Evolutionary conservation across 441 rosid genomes (phyloP), one percentile per base, ranked within the genome.

Genomic region (Erodium trifolium): DNA sequence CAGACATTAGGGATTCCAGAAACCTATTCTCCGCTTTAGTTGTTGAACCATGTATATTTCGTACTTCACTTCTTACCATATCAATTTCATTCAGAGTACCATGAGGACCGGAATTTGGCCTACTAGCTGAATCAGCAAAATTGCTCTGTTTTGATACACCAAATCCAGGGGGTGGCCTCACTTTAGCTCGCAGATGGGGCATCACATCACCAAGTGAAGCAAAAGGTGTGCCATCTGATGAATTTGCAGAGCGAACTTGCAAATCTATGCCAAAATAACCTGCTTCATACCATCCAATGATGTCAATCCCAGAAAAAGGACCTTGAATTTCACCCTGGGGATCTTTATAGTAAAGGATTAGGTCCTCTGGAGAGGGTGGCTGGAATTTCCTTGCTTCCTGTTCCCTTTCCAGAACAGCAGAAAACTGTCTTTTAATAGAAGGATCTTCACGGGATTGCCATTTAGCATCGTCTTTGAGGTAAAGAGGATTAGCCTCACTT

Each of bases 231-330:
- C 89, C 99, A 63, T 75, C 84, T 51, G 97, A 80, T 68, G 93
- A 90, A 86, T 60, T 84, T 31, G 84, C 89, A 69, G 69, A 80
- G 69, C 86, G 86, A 74, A 95, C 99, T 69, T 71, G 87, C 84
- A 95, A 83, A 78, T 95, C 97, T 78, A 95, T 89, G 73, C 98
- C 94, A 79, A 95, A 95, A 80, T 86, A 95, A 49, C 98, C 98
- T 80, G 96, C 92, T 84, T 95, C 98, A 78, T 87, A 89, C 99
- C 99, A 92, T 65, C 96, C 98, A 81, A 95, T 89, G 65, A 95
- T 84, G 82, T 92, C 99, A 81, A 77, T 69, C 27, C 99, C 99
- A 59, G 88, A 67, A 78, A 92, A 92, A 41, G 99, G 99, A 53
- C 99, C 98, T 81, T 92, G 99, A 72, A 92, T 75, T 80, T 79